Evolutionary conservation across 345 rosid genomes (phyloP).

Genomic region (Ailanthus altissimus): DNA sequence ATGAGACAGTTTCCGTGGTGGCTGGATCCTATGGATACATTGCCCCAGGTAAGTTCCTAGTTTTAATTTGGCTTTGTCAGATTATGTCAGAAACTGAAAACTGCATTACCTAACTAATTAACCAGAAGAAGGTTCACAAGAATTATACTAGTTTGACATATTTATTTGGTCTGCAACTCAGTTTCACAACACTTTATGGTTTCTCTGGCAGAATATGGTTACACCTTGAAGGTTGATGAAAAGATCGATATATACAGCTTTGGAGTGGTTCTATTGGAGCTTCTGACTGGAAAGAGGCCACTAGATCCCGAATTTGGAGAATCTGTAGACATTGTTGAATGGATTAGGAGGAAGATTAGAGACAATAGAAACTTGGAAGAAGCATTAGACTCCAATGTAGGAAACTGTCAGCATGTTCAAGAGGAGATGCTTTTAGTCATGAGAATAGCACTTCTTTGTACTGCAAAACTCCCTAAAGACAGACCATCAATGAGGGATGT

Average conservation of each 20-base stretch:
- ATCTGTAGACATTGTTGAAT: conserved; percentile 63
- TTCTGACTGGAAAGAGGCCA: conserved; percentile 69
- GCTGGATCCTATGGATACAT: conserved; percentile 98
- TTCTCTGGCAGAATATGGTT: conserved; percentile 71
- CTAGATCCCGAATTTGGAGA: conserved; percentile 73
- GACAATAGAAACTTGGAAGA: conserved; percentile 64
- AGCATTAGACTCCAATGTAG: conserved; percentile 66
- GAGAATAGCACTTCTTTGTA: conserved; percentile 81
- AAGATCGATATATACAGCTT: conserved; percentile 91
- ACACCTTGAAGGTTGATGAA: conserved; percentile 89
- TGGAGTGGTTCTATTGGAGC: conserved; percentile 85
- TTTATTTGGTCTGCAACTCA: not conserved
- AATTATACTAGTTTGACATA: not conserved
- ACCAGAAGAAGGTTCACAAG: too few species aligned
- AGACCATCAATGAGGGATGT: conserved; percentile 94
- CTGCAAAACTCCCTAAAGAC: conserved; percentile 83
- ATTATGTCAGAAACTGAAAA: not conserved
- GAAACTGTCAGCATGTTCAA: conserved; percentile 81
- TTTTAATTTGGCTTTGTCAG: not conserved
- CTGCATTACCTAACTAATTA: too few species aligned
- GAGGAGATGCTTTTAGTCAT: conserved; percentile 94
- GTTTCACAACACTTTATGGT: not conserved
- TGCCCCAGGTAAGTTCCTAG: conserved; percentile 67
- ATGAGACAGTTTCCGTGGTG: conserved; percentile 90
- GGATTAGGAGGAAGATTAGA: conserved; percentile 69